Evolutionary conservation across 495 filamentous ascomycete species (phyloP).

Genomic region (Polyplosphaeria fusca): DNA sequence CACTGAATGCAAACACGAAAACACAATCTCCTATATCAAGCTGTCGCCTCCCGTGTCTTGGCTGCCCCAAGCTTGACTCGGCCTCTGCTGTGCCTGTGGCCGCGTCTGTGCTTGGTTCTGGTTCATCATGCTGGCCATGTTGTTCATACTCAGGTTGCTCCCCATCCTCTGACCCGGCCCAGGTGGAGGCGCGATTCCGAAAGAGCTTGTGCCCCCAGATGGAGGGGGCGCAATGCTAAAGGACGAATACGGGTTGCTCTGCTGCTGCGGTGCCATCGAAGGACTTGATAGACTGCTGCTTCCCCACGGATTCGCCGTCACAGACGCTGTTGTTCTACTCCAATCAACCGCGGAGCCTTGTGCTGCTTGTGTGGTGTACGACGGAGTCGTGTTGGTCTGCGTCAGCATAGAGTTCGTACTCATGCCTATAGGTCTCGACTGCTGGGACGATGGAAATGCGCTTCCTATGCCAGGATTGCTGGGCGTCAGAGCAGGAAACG

Average conservation of each 20-base stretch:
- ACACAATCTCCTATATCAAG: too few relatives aligned
- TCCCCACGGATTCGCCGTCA: conserved; percentile 18
- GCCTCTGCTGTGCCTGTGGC: conserved; percentile 11
- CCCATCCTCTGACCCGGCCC: conserved; percentile 2
- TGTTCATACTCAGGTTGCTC: conserved; percentile 19
- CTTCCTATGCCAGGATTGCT: conserved; percentile 18
- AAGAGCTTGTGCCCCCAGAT: neutral
- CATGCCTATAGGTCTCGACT: conserved; percentile 26
- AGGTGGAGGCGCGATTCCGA: conserved; percentile 31
- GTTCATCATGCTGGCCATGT: neutral
- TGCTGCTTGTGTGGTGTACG: conserved; percentile 16
- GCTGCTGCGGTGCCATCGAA: conserved; percentile 14
- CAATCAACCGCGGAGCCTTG: conserved; percentile 24
- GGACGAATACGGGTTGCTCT: conserved; percentile 11
- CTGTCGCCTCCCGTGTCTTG: too few relatives aligned
- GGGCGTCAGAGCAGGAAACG: conserved; percentile 46
- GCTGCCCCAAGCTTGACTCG: conserved; percentile 2
- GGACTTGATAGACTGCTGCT: conserved; percentile 10
- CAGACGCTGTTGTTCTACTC: conserved; percentile 11
- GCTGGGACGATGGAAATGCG: conserved; percentile 14
- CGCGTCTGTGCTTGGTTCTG: conserved; percentile 11
- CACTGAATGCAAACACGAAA: too few relatives aligned
- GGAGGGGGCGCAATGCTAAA: conserved; percentile 31
- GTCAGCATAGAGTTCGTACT: conserved; percentile 25
- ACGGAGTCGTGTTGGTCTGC: conserved; percentile 4